Conservation (phyloP, 352 stramenopile genomes). For the Globisporangium cederbergense region DNA sequence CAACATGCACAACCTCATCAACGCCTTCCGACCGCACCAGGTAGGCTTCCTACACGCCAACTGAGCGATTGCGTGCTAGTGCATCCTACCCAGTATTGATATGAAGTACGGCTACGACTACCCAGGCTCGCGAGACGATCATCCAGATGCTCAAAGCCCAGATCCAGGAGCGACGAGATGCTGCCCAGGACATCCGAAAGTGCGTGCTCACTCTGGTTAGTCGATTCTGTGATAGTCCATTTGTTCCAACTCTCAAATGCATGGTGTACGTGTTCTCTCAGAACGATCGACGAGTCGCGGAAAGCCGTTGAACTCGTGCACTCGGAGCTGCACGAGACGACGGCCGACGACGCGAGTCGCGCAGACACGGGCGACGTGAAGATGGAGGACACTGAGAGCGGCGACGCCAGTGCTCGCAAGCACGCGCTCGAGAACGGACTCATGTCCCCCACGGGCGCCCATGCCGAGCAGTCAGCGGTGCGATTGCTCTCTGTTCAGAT, state of each 20-base stretch:
- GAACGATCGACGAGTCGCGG: slow-evolving; percentile 66
- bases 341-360: slow-evolving; percentile 31
- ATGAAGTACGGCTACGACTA: background rate
- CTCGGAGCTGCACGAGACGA: slow-evolving; percentile 48
- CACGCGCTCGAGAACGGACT: slow-evolving; percentile 17
- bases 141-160: slow-evolving; percentile 81
- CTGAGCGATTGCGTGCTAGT: too few species aligned
- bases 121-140: slow-evolving; percentile 64
- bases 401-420: slow-evolving; percentile 11
- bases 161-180: slow-evolving; percentile 72
- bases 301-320: slow-evolving; percentile 60
- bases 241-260: background rate
- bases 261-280: slow-evolving; percentile 1
- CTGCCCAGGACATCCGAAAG: slow-evolving; percentile 67
- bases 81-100: background rate
- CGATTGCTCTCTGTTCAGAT: background rate
- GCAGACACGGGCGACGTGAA: slow-evolving; percentile 25
- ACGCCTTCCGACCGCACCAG: slow-evolving; percentile 82
- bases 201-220: slow-evolving; percentile 9
- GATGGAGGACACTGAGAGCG: slow-evolving; percentile 19
- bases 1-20: slow-evolving; percentile 91
- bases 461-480: slow-evolving; percentile 43
- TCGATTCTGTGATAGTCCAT: too few species aligned
- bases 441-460: slow-evolving; percentile 15
- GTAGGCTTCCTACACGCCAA: slow-evolving; percentile 17